Evolutionary conservation across 129 eudicot species (phyloP).

Genomic region (Flaveria linearis): DNA sequence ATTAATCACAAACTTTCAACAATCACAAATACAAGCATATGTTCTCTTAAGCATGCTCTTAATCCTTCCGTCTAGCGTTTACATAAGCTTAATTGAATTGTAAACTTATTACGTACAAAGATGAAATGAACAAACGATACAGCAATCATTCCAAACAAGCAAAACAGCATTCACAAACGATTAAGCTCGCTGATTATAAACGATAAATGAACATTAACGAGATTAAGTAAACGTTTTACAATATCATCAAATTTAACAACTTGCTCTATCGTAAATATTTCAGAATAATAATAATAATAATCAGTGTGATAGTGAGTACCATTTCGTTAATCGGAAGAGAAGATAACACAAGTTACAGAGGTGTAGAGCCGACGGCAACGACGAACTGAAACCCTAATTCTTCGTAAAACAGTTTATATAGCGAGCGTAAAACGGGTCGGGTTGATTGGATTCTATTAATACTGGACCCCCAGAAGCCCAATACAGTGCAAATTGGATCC

Average conservation of each 20-base stretch:
- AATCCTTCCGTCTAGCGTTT: neutral
- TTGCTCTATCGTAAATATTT: neutral
- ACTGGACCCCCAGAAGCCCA: neutral
- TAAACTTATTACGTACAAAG: neutral
- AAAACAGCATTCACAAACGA: neutral
- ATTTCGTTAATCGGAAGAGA: constrained; percentile 20
- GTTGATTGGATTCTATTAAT: neutral
- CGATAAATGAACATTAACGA: neutral
- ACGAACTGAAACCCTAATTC: constrained; percentile 27
- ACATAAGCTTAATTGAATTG: neutral
- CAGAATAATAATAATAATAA: neutral
- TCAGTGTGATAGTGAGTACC: constrained; percentile 7
- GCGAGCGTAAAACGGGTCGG: neutral
- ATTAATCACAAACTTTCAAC: neutral
- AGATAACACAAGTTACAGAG: constrained; percentile 1
- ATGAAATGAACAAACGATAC: too few species aligned
- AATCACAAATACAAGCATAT: neutral
- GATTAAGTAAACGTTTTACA: neutral
- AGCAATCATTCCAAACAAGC: too few species aligned
- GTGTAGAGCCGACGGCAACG: neutral
- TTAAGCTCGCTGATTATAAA: neutral
- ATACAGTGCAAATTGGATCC: neutral
- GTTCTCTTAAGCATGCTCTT: neutral
- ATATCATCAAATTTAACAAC: neutral
- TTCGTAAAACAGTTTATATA: neutral